A percentile compares a stretch with the other conserved stretches of the same genome.
These are phyloP conservation scores for Hypoxylon crocopeplum DNA, from an alignment of 495 filamentous ascomycete genomes.

Conservation along the genomic window DNA sequence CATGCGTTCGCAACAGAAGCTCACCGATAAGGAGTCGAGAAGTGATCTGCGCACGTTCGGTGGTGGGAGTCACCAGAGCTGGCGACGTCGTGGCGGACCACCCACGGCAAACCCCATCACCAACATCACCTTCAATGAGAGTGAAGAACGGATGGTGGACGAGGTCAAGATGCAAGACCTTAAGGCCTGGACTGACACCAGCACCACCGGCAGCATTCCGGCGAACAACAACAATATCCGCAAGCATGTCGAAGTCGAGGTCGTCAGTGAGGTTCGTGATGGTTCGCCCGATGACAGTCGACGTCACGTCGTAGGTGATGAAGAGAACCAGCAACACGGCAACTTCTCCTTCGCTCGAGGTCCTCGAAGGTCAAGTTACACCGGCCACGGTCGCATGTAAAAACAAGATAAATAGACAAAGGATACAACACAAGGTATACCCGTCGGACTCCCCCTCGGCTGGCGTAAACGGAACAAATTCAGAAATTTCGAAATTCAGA, in stretches of 20 bases:
- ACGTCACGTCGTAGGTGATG: constrained; percentile 19
- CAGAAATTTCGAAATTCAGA: constrained; percentile 1
- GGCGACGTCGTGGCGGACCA: constrained; percentile 49
- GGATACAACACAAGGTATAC: constrained; percentile 15
- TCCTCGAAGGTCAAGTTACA: constrained; percentile 28
- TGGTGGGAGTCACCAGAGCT: constrained; percentile 43
- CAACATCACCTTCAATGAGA: constrained; percentile 56
- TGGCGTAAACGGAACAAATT: constrained; percentile 24
- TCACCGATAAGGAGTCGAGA: constrained; percentile 36
- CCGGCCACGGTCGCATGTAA: constrained; percentile 22
- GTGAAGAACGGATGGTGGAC: constrained; percentile 57
- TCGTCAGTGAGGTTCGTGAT: constrained; percentile 30
- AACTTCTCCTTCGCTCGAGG: constrained; percentile 34
- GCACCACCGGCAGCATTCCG: constrained; percentile 24
- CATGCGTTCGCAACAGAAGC: constrained; percentile 40
- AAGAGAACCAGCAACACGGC: constrained; percentile 34
- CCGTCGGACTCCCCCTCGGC: constrained; percentile 11
- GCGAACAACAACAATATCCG: constrained; percentile 22
- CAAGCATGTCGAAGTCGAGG: constrained; percentile 34
- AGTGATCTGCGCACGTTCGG: constrained; percentile 41
- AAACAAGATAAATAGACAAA: constrained; percentile 13
- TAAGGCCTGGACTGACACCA: constrained; percentile 34
- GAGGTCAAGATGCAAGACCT: constrained; percentile 50
- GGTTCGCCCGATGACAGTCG: background rate
- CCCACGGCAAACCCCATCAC: constrained; percentile 55